Percentiles rank a stretch among this genome's conserved stretches.
Evolutionary conservation across 2,329 filamentous ascomycete species (phyloP).

Genomic region (Trichoderma harzianum): DNA sequence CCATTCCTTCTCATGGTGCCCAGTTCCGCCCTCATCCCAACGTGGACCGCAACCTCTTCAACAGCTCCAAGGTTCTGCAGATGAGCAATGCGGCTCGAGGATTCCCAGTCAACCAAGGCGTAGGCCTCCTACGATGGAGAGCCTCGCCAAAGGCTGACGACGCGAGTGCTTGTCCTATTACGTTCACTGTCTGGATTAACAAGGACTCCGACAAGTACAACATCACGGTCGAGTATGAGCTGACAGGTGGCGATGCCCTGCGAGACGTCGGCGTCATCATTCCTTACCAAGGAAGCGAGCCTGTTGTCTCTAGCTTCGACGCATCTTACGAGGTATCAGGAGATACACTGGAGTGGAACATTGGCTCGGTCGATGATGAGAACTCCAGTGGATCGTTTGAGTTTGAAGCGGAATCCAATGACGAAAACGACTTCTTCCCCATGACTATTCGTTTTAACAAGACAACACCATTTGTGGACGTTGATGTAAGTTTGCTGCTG

Average conservation of each 20-base stretch:
- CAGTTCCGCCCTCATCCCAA: slow-evolving; percentile 97
- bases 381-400: slow-evolving; percentile 87
- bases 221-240: slow-evolving; percentile 93
- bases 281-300: slow-evolving; percentile 81
- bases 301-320: slow-evolving; percentile 87
- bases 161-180: slow-evolving; percentile 78
- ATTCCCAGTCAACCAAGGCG: slow-evolving; percentile 91
- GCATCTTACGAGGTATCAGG: slow-evolving; percentile 91
- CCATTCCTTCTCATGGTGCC: slow-evolving; percentile 74
- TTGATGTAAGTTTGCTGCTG: slow-evolving; percentile 68
- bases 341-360: slow-evolving; percentile 89
- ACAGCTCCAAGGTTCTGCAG: slow-evolving; percentile 77
- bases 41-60: slow-evolving; percentile 87
- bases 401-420: slow-evolving; percentile 83
- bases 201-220: slow-evolving; percentile 80
- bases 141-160: slow-evolving; percentile 79
- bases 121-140: slow-evolving; percentile 91
- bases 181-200: slow-evolving; percentile 97
- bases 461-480: slow-evolving; percentile 80
- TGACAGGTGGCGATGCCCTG: slow-evolving; percentile 74
- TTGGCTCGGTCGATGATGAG: slow-evolving; percentile 78
- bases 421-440: slow-evolving; percentile 96
- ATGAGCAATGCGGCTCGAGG: slow-evolving; percentile 83
- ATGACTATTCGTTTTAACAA: slow-evolving; percentile 92
- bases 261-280: slow-evolving; percentile 85